These are phyloP conservation scores for Scenedesmus sp. DNA, from an alignment of 163 green algal species.

Conservation along the genomic window DNA sequence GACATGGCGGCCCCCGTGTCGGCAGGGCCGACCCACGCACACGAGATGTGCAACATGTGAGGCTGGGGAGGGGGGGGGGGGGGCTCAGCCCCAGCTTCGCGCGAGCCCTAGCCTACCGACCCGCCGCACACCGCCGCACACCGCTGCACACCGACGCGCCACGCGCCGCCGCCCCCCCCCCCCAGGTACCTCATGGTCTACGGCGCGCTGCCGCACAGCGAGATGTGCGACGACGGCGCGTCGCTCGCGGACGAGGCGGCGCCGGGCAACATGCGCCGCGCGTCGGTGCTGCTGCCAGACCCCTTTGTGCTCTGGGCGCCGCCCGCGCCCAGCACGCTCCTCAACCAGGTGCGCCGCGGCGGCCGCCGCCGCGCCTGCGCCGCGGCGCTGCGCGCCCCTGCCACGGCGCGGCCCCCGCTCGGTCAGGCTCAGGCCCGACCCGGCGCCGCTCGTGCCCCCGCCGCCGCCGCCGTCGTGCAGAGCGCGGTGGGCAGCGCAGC, in stretches of 20 bases:
- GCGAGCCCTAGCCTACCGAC: no score
- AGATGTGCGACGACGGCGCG: slow-evolving; percentile 60
- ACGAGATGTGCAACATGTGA: slow-evolving; percentile 96
- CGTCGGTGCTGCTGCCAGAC: slow-evolving; percentile 24
- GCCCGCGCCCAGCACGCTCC: neutral
- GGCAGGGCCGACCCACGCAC: slow-evolving; percentile 59
- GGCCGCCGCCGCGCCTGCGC: no score
- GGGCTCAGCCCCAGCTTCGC: no score
- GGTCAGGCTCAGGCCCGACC: no score
- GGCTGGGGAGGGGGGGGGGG: no score
- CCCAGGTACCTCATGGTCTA: slow-evolving; percentile 83
- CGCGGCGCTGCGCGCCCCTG: no score
- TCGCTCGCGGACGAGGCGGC: slow-evolving; percentile 29
- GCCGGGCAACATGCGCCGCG: slow-evolving; percentile 33
- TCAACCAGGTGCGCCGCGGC: slow-evolving; percentile 1
- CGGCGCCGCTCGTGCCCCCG: neutral
- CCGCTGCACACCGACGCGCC: no score
- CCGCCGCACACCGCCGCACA: no score
- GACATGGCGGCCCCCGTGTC: slow-evolving; percentile 27
- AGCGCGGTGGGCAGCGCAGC: slow-evolving; percentile 57
- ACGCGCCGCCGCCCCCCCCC: no score
- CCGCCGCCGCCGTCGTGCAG: no score
- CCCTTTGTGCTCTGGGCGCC: slow-evolving; percentile 43
- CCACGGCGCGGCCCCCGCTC: no score
- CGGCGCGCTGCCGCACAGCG: slow-evolving; percentile 67